Conservation (phyloP, 768 basidiomycete species). For the Lactarius quietus region DNA sequence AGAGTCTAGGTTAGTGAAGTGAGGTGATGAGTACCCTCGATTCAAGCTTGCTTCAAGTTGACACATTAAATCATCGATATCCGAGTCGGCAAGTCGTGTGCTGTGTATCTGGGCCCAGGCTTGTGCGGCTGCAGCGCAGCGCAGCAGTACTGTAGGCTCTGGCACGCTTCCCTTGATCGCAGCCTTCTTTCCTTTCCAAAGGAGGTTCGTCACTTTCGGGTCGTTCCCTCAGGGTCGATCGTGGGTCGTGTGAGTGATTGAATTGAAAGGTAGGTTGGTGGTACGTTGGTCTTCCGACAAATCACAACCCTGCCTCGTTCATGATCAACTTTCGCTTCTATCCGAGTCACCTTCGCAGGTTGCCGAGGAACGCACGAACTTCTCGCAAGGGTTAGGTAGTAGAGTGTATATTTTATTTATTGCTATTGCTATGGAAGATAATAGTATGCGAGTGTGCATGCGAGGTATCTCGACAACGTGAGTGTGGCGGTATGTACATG, state of each 20-base stretch:
- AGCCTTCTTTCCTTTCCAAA: neutral
- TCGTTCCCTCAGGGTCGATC: neutral
- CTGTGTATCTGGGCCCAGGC: neutral
- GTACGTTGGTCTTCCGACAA: neutral
- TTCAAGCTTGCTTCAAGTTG: neutral
- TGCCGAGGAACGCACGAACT: neutral
- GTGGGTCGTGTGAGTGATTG: neutral
- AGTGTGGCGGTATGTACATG: neutral
- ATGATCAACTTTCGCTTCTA: neutral
- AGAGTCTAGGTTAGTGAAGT: slow-evolving; percentile 1
- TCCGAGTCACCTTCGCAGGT: neutral
- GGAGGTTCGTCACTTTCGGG: neutral
- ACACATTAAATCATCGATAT: neutral
- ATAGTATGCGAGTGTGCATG: slow-evolving; percentile 13
- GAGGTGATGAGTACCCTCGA: neutral
- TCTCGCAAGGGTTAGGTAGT: neutral
- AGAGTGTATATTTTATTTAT: slow-evolving; percentile 8
- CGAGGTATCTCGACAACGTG: slow-evolving; percentile 20
- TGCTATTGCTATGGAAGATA: slow-evolving; percentile 15
- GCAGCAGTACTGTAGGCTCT: neutral
- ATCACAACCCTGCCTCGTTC: neutral
- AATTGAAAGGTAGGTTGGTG: neutral
- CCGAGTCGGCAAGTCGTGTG: neutral
- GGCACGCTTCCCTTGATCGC: neutral
- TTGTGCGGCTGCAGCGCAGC: too few species aligned